phyloP scores from a whole-genome alignment of 495 filamentous ascomycete genomes.

The Neurospora sp. region DNA sequence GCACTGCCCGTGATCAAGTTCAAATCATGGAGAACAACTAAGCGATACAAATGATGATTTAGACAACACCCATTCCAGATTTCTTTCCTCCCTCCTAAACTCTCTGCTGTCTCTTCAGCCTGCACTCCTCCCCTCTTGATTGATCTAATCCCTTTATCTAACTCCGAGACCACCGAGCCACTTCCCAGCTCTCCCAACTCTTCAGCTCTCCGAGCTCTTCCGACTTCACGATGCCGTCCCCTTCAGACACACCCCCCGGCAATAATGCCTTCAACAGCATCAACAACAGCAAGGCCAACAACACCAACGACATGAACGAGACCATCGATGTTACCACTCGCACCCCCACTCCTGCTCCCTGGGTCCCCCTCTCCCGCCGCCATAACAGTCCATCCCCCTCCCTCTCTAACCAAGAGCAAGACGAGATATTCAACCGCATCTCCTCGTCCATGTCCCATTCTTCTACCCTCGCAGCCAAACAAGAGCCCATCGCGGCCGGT shows the following conservation, averaged over 20 bases:
- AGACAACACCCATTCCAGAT: background rate
- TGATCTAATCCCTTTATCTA: background rate
- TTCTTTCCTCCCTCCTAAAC: background rate
- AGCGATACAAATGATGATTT: background rate
- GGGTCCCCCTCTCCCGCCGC: background rate
- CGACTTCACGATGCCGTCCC: background rate
- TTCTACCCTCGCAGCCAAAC: too few species aligned
- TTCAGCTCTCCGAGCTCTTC: background rate
- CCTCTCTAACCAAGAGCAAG: background rate
- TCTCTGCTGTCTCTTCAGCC: background rate
- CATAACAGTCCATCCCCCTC: background rate
- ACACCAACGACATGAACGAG: background rate
- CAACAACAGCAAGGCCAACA: background rate
- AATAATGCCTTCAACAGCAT: background rate
- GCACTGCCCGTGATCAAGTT: background rate
- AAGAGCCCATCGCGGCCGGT: too few species aligned
- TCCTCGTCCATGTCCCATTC: background rate
- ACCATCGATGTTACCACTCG: background rate
- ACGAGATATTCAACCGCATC: background rate
- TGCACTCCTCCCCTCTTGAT: background rate
- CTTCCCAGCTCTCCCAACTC: background rate
- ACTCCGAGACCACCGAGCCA: background rate
- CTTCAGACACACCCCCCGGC: background rate
- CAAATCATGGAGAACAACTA: background rate
- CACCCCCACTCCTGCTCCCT: background rate